Evolutionary conservation across 2,329 filamentous ascomycete species (phyloP).

Genomic region (Sordariomycetes sp.): DNA sequence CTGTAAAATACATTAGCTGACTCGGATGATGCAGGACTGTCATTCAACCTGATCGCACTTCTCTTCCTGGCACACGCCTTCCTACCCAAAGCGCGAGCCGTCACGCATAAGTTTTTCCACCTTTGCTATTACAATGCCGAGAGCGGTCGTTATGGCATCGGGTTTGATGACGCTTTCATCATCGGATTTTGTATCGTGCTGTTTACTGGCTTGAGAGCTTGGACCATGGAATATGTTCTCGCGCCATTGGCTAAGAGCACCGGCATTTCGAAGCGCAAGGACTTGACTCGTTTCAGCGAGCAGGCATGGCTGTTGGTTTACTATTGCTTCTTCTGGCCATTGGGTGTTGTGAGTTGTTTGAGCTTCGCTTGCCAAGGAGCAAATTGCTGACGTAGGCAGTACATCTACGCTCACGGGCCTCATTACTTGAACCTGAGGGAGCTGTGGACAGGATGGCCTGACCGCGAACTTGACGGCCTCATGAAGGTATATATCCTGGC

Average conservation of each 20-base stretch:
- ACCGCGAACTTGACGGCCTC: conserved; percentile 61
- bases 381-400: conserved; percentile 37
- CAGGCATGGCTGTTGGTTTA: conserved; percentile 89
- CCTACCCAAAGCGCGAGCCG: conserved; percentile 69
- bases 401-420: conserved; percentile 67
- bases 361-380: not conserved
- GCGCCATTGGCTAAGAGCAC: conserved; percentile 63
- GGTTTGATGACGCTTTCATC: conserved; percentile 70
- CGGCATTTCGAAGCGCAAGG: conserved; percentile 70
- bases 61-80: conserved; percentile 74
- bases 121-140: conserved; percentile 72
- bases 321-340: conserved; percentile 69
- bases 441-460: conserved; percentile 81
- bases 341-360: conserved; percentile 62
- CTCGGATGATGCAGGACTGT: conserved; percentile 50
- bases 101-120: conserved; percentile 81
- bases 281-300: conserved; percentile 77
- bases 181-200: conserved; percentile 71
- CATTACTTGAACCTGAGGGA: conserved; percentile 70
- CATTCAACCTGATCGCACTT: conserved; percentile 75
- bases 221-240: conserved; percentile 78
- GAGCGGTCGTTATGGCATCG: conserved; percentile 63
- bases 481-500: conserved; percentile 86
- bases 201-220: conserved; percentile 79
- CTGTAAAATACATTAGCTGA: not conserved